Evolutionary conservation across 2,329 filamentous ascomycete species (phyloP).

Genomic region (Fusarium mangiferae): DNA sequence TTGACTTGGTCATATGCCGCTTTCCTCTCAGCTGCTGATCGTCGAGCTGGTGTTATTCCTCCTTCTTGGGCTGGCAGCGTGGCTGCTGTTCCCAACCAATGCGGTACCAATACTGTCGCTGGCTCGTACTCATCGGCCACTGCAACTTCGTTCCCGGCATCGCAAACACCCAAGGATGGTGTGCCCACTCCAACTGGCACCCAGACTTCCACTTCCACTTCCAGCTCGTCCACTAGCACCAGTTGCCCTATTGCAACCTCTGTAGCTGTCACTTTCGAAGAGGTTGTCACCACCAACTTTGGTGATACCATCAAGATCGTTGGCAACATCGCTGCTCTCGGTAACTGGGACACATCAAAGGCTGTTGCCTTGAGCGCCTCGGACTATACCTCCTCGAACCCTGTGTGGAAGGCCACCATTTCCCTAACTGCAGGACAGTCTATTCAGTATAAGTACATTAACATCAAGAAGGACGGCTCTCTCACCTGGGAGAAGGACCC

Average conservation of each 20-base stretch:
- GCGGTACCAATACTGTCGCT: conserved; percentile 56
- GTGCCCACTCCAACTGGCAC: conserved; percentile 46
- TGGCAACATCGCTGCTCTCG: conserved; percentile 68
- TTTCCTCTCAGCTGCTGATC: conserved; percentile 70
- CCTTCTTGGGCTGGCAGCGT: conserved; percentile 64
- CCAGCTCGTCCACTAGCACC: conserved; percentile 46
- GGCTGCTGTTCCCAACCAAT: conserved; percentile 60
- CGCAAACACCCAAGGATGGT: conserved; percentile 56
- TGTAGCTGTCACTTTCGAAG: conserved; percentile 72
- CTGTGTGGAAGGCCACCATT: conserved; percentile 69
- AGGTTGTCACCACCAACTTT: conserved; percentile 63
- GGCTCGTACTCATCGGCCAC: conserved; percentile 65
- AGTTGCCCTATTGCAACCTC: conserved; percentile 54
- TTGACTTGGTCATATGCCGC: conserved; percentile 80
- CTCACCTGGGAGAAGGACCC: conserved; percentile 73
- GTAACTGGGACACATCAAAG: conserved; percentile 67
- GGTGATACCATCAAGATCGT: conserved; percentile 75
- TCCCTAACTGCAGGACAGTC: conserved; percentile 64
- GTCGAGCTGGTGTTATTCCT: conserved; percentile 66
- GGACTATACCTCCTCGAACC: conserved; percentile 67
- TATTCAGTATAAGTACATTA: conserved; percentile 77
- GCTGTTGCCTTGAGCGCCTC: conserved; percentile 68
- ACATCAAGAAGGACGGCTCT: conserved; percentile 62
- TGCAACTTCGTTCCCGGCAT: conserved; percentile 59
- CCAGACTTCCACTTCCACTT: conserved; percentile 38